A percentile compares a stretch with the other conserved stretches of the same genome.
Evolutionary conservation across 2,329 filamentous ascomycete genomes (phyloP).

Genomic region (Colletotrichum sp.): DNA sequence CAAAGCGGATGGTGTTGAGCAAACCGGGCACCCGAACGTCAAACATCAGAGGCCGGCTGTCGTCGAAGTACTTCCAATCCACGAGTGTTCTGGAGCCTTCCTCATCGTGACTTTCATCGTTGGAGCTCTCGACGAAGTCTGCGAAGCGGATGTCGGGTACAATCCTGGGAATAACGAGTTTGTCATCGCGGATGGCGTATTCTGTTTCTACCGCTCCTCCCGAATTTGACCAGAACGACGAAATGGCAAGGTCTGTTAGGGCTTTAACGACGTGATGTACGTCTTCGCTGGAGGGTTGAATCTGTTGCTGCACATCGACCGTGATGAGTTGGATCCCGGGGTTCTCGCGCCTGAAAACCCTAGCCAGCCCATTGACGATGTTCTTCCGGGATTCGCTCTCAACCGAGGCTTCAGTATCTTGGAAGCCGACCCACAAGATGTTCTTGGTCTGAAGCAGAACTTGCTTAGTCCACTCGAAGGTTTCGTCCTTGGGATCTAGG

Average conservation of each 20-base stretch:
- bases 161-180: background rate
- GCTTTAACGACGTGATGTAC: background rate
- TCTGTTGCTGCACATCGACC: slow-evolving; percentile 17
- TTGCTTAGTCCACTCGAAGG: background rate
- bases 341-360: slow-evolving; percentile 27
- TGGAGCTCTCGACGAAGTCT: background rate
- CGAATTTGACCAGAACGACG: background rate
- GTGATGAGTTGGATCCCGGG: slow-evolving; percentile 22
- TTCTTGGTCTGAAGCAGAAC: background rate
- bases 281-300: background rate
- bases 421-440: background rate
- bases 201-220: background rate
- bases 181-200: background rate
- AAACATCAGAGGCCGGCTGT: slow-evolving; percentile 10
- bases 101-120: background rate
- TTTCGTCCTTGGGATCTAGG: background rate
- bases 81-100: background rate
- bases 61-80: background rate
- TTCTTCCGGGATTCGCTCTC: slow-evolving; percentile 4
- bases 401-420: background rate
- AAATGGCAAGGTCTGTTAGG: background rate
- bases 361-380: slow-evolving; percentile 24
- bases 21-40: slow-evolving; percentile 21
- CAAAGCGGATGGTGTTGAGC: slow-evolving; percentile 12
- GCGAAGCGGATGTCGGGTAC: background rate